Evolutionary conservation across 1,284 basidiomycete genomes (phyloP).

Genomic region (Mycena citricolor): DNA sequence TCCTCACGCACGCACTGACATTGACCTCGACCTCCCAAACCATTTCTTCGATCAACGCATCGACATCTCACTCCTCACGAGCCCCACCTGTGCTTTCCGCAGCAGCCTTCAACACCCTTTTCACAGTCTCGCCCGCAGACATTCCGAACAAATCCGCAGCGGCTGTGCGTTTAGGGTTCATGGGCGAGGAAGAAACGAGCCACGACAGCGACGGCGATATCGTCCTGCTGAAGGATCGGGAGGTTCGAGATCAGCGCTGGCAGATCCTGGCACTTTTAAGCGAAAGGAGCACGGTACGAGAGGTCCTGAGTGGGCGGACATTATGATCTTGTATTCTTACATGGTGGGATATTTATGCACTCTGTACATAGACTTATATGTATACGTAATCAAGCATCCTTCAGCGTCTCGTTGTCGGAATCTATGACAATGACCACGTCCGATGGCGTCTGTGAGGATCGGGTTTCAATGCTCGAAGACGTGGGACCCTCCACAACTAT

Average conservation of each 20-base stretch:
- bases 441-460: too few relatives aligned
- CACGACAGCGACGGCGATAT: conserved; percentile 49
- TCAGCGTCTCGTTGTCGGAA: too few relatives aligned
- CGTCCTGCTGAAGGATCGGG: conserved; percentile 57
- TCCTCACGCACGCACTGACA: conserved; percentile 75
- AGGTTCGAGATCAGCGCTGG: conserved; percentile 68
- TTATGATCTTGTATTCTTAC: too few relatives aligned
- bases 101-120: conserved; percentile 71
- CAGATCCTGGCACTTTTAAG: conserved; percentile 73
- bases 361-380: too few relatives aligned
- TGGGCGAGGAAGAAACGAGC: conserved; percentile 49
- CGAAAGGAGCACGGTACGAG: conserved; percentile 71
- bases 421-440: too few relatives aligned
- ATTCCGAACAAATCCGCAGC: conserved; percentile 75
- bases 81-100: conserved; percentile 53
- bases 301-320: conserved; percentile 44
- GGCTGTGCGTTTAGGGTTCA: conserved; percentile 64
- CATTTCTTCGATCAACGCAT: conserved; percentile 72
- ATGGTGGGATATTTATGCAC: too few relatives aligned
- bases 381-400: too few relatives aligned
- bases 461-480: too few relatives aligned
- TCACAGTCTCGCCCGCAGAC: conserved; percentile 74
- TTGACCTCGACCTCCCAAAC: conserved; percentile 73
- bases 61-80: conserved; percentile 43
- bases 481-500: too few relatives aligned